phyloP scores from a whole-genome alignment of 345 rosid species.

The Pelargonium nanum region DNA sequence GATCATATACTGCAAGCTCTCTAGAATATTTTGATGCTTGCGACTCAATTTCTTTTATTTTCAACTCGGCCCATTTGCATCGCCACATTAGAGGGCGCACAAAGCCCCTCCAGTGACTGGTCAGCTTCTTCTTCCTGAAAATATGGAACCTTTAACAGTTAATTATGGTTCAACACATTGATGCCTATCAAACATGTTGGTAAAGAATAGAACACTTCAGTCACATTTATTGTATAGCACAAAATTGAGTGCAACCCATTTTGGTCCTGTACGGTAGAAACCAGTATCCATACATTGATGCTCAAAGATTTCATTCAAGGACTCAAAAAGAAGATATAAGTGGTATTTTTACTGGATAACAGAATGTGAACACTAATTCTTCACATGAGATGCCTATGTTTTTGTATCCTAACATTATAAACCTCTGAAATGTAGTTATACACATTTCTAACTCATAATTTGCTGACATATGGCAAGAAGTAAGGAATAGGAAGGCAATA shows the following conservation, averaged over 20 bases:
- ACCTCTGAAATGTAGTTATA: neutral
- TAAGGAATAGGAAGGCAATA: neutral
- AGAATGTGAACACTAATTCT: neutral
- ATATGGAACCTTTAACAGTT: neutral
- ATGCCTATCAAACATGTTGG: neutral
- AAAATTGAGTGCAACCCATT: neutral
- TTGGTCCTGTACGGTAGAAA: slow-evolving; percentile 1
- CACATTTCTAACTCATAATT: too few relatives aligned
- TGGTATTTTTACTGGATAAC: neutral
- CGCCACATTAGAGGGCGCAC: slow-evolving; percentile 84
- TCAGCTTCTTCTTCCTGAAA: slow-evolving; percentile 73
- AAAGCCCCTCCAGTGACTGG: slow-evolving; percentile 74
- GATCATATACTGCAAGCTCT: slow-evolving; percentile 39
- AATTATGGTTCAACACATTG: neutral
- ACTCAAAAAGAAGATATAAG: neutral
- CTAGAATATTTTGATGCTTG: slow-evolving; percentile 49
- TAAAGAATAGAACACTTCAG: neutral
- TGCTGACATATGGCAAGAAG: neutral
- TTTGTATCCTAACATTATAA: neutral
- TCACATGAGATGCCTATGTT: neutral
- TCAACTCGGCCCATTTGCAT: slow-evolving; percentile 80
- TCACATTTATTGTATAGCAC: neutral
- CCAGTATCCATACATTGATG: neutral
- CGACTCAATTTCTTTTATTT: slow-evolving; percentile 59
- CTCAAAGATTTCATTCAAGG: neutral